Conservation (phyloP, 2,329 filamentous ascomycete genomes). For the Diaporthe vaccinii region DNA sequence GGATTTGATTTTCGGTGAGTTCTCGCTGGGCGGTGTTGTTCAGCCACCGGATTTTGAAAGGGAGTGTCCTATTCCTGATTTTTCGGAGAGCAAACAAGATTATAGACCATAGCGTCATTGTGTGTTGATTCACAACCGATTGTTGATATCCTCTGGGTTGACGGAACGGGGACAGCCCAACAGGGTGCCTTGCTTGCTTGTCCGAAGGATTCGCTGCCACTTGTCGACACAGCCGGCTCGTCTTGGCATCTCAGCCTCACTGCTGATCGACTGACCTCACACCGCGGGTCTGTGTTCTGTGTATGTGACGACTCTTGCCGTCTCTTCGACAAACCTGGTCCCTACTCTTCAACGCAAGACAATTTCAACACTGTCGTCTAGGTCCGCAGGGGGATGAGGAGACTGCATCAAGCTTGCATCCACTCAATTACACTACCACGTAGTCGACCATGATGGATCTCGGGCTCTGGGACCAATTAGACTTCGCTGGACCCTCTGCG, state of each 20-base stretch:
- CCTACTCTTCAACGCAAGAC: neutral
- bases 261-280: conserved; percentile 5
- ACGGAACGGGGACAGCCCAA: neutral
- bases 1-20: neutral
- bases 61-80: neutral
- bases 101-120: too few relatives aligned
- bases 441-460: neutral
- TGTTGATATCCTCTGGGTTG: neutral
- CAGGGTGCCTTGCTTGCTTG: neutral
- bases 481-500: neutral
- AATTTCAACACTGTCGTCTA: too few relatives aligned
- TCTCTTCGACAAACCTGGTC: neutral
- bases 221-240: neutral
- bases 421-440: too few relatives aligned
- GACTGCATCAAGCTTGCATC: neutral
- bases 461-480: neutral
- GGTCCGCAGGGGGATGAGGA: neutral
- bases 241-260: conserved; percentile 25
- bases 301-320: neutral
- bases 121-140: too few relatives aligned
- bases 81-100: neutral
- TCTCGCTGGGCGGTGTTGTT: neutral
- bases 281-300: neutral
- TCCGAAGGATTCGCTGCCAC: conserved; percentile 1
- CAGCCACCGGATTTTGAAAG: too few relatives aligned